These are phyloP conservation scores for Aureobasidium sp. DNA, from an alignment of 2,329 filamentous ascomycete species.

Conservation along the genomic window DNA sequence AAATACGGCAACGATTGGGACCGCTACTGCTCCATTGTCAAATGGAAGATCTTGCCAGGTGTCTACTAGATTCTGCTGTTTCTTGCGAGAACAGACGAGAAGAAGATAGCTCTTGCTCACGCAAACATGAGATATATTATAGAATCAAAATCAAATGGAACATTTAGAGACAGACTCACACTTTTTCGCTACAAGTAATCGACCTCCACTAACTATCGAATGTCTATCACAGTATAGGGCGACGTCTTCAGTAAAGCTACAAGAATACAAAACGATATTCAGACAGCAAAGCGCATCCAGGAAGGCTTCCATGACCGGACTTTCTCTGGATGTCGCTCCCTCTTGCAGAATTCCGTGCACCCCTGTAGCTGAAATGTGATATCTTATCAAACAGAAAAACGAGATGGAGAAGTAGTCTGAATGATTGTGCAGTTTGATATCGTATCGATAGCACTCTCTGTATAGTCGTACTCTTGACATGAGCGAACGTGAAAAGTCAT, in stretches of 20 bases:
- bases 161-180: not conserved
- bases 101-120: not conserved
- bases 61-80: conserved; percentile 54
- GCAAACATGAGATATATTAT: not conserved
- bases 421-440: not conserved
- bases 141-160: not conserved
- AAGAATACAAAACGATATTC: too few species aligned
- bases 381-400: too few species aligned
- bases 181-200: not conserved
- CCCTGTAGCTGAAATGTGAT: not conserved
- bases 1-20: conserved; percentile 96
- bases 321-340: not conserved
- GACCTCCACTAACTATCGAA: too few species aligned
- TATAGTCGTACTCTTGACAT: not conserved
- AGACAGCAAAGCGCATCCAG: too few species aligned
- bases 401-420: not conserved
- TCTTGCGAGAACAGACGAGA: not conserved
- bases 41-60: conserved; percentile 73
- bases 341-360: not conserved
- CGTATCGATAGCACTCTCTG: not conserved
- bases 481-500: conserved; percentile 4
- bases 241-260: too few species aligned
- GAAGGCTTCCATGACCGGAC: too few species aligned
- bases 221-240: too few species aligned
- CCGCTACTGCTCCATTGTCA: conserved; percentile 74